A percentile compares a stretch with the other conserved stretches of the same genome.
Conservation (phyloP, 2,329 filamentous ascomycete genomes). For the Aspergillus fischeri region DNA sequence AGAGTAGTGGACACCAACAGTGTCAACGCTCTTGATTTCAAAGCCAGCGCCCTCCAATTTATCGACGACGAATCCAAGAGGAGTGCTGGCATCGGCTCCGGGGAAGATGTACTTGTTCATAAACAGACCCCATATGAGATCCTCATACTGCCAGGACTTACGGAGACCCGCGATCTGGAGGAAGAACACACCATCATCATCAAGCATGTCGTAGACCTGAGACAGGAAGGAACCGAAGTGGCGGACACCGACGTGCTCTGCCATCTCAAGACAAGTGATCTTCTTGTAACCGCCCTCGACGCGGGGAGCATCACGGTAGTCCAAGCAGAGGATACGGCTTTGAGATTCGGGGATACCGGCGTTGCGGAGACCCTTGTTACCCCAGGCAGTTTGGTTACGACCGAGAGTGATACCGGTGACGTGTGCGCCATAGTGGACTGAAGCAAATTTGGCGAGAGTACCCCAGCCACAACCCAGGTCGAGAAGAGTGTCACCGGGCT, state of each 20-base stretch:
- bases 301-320: constrained; percentile 90
- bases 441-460: constrained; percentile 89
- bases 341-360: constrained; percentile 80
- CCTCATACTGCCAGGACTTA: constrained; percentile 96
- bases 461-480: constrained; percentile 99
- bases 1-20: constrained; percentile 93
- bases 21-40: constrained; percentile 89
- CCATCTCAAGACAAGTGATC: constrained; percentile 98
- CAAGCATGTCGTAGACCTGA: constrained; percentile 91
- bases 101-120: constrained; percentile 99
- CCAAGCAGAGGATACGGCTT: constrained; percentile 89
- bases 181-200: constrained; percentile 94
- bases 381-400: constrained; percentile 95
- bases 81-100: constrained; percentile 90
- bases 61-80: constrained; percentile 81
- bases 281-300: constrained; percentile 79
- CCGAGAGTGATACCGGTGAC: constrained; percentile 90
- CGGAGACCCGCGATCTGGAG: constrained; percentile 92
- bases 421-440: constrained; percentile 80
- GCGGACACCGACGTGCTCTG: constrained; percentile 93
- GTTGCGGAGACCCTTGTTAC: constrained; percentile 81
- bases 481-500: constrained; percentile 76
- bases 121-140: constrained; percentile 96
- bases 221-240: constrained; percentile 76
- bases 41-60: constrained; percentile 81